Evolutionary conservation across 495 filamentous ascomycete species (phyloP).

Genomic region (Hypoxylon trugodes): DNA sequence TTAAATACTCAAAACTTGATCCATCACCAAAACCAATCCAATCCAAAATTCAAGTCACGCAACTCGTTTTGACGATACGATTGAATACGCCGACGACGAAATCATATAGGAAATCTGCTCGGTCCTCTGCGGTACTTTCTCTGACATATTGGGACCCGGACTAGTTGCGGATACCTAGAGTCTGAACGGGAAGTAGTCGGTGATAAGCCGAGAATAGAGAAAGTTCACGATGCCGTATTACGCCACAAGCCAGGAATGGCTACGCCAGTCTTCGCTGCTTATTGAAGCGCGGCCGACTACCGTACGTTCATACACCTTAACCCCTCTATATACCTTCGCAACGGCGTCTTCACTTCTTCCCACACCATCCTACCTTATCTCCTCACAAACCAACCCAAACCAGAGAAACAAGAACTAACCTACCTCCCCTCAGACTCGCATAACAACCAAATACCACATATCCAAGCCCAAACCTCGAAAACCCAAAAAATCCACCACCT

Average conservation of each 20-base stretch:
- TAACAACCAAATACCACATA: constrained; percentile 87
- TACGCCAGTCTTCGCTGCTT: constrained; percentile 58
- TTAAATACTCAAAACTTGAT: constrained; percentile 19
- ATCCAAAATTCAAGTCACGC: too few species aligned
- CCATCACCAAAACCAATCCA: too few species aligned
- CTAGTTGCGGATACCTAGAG: too few species aligned
- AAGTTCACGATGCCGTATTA: constrained; percentile 64
- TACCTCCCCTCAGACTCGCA: constrained; percentile 67
- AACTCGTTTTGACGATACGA: too few species aligned
- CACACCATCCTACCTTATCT: not conserved
- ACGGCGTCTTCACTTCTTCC: not conserved
- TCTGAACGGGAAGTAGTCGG: too few species aligned
- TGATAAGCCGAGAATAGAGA: too few species aligned
- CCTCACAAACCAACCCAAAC: not conserved
- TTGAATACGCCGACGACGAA: too few species aligned
- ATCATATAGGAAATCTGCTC: too few species aligned
- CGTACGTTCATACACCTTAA: constrained; percentile 41
- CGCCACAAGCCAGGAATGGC: constrained; percentile 63
- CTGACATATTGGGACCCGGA: too few species aligned
- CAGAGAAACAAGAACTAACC: constrained; percentile 14
- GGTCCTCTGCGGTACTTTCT: too few species aligned
- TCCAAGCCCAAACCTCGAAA: constrained; percentile 50
- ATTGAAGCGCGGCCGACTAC: constrained; percentile 57
- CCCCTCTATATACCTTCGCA: not conserved
- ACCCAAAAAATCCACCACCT: constrained; percentile 33